These are phyloP conservation scores for Picea sitchensis DNA, from an alignment of 75 land plant genomes.

Conservation along the genomic window DNA sequence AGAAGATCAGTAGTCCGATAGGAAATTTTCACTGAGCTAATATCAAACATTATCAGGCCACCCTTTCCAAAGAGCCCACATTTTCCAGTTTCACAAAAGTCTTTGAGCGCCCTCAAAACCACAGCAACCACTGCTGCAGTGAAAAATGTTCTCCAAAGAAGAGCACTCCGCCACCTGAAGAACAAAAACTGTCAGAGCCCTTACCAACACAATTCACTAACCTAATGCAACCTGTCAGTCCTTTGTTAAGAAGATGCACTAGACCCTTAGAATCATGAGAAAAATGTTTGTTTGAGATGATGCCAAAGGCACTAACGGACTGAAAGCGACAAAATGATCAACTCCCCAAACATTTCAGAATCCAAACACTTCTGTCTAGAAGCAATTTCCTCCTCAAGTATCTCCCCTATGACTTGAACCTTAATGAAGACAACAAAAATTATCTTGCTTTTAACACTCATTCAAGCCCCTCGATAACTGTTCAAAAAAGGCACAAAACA, in stretches of 20 bases:
- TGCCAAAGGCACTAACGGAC: neutral
- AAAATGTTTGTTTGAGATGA: neutral
- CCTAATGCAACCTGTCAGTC: neutral
- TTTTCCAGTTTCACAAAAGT: conserved; percentile 41
- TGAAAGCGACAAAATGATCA: neutral
- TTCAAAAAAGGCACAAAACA: neutral
- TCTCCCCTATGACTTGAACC: neutral
- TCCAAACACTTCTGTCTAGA: neutral
- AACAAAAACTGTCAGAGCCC: neutral
- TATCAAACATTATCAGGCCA: conserved; percentile 64
- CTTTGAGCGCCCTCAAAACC: conserved; percentile 44
- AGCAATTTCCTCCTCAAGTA: neutral
- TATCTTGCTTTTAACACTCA: too few relatives aligned
- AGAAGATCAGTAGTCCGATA: conserved; percentile 46
- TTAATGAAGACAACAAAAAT: neutral
- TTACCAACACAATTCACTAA: neutral
- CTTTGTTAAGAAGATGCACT: neutral
- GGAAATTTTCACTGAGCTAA: conserved; percentile 26
- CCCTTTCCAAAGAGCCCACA: conserved; percentile 75
- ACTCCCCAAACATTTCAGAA: neutral
- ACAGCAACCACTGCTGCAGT: conserved; percentile 77
- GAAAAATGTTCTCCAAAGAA: conserved; percentile 78
- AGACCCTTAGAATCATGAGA: neutral
- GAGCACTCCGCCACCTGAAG: conserved; percentile 75
- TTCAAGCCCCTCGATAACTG: neutral